Conservation (phyloP, 768 basidiomycete genomes). For the Mycena sanguinolenta region DNA sequence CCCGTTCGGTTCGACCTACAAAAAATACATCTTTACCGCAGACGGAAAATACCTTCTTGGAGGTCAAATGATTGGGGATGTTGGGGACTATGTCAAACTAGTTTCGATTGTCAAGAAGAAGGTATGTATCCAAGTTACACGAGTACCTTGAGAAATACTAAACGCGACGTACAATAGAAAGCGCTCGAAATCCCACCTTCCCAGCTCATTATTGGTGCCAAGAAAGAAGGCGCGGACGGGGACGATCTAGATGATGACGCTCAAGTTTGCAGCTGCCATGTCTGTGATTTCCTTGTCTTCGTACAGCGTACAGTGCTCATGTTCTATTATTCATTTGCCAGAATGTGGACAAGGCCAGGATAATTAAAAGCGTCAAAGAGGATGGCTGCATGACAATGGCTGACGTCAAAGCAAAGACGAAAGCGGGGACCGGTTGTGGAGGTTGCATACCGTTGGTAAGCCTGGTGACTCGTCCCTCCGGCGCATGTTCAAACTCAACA, state of each 20-base stretch:
- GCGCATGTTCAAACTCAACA: background rate
- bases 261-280: conserved; percentile 80
- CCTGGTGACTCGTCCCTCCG: conserved; percentile 40
- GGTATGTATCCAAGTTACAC: conserved; percentile 44
- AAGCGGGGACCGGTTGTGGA: conserved; percentile 80
- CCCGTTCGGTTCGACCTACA: conserved; percentile 79
- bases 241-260: conserved; percentile 79
- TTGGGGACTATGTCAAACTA: conserved; percentile 75
- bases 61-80: conserved; percentile 87
- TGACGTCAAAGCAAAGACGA: conserved; percentile 74
- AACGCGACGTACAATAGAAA: conserved; percentile 58
- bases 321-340: conserved; percentile 33
- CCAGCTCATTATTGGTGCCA: conserved; percentile 73
- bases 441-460: conserved; percentile 74
- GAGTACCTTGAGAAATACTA: background rate
- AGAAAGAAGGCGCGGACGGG: conserved; percentile 66
- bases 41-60: conserved; percentile 81
- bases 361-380: conserved; percentile 63
- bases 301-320: background rate
- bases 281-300: conserved; percentile 39
- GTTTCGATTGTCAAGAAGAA: conserved; percentile 80
- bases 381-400: conserved; percentile 62
- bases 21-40: conserved; percentile 81
- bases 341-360: conserved; percentile 75
- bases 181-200: conserved; percentile 73